Conservation (phyloP, 2,329 filamentous ascomycete genomes). For the Endothia cerciana region DNA sequence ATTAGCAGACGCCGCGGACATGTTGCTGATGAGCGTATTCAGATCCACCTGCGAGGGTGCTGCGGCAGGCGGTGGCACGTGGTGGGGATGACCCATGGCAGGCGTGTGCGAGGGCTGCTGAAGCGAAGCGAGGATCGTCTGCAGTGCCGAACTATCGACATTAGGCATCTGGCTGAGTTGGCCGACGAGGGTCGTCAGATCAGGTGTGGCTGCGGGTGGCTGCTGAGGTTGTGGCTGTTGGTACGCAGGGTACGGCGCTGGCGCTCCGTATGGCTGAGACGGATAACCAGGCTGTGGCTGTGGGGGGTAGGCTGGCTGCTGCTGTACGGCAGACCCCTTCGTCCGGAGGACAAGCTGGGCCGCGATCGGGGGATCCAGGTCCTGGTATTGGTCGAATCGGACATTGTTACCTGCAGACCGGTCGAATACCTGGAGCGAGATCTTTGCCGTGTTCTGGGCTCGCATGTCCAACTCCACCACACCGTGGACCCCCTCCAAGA, state of each 20-base stretch:
- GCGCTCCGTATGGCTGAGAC: constrained; percentile 31
- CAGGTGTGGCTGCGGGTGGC: constrained; percentile 41
- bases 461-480: constrained; percentile 76
- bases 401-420: constrained; percentile 77
- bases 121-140: constrained; percentile 69
- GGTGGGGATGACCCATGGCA: constrained; percentile 11
- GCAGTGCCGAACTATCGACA: constrained; percentile 71
- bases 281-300: constrained; percentile 39
- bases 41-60: constrained; percentile 46
- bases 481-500: constrained; percentile 85
- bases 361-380: constrained; percentile 77
- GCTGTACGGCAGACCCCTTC: constrained; percentile 48
- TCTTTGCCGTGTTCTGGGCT: constrained; percentile 71
- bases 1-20: constrained; percentile 34
- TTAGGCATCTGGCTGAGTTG: constrained; percentile 65
- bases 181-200: constrained; percentile 67
- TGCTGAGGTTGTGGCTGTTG: constrained; percentile 40
- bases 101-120: constrained; percentile 33
- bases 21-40: constrained; percentile 49
- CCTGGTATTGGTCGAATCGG: constrained; percentile 84
- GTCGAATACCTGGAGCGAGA: constrained; percentile 85
- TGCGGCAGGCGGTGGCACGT: constrained; percentile 27
- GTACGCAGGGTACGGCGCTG: constrained; percentile 34
- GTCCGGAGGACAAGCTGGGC: constrained; percentile 79
- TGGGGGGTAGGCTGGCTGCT: constrained; percentile 36